Evolutionary conservation across 2,329 filamentous ascomycete species (phyloP), one percentile per base, ranked within the genome.

Genomic region (Clonostachys chloroleuca): DNA sequence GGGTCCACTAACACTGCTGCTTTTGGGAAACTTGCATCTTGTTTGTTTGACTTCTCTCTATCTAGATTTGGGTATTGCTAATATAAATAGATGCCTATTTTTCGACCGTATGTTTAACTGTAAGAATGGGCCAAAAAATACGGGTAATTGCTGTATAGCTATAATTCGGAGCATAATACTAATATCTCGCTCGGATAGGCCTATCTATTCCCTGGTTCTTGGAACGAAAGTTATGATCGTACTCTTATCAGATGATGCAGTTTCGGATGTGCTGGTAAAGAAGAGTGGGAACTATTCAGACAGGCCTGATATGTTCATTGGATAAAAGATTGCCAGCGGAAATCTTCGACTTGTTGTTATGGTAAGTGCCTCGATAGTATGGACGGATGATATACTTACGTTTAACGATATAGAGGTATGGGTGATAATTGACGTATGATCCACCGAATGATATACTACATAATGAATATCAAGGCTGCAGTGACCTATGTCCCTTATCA

Each of bases 211-310:
- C 2, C 36, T 39, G 14, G 17, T 39, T n/a, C 71, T 30, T 50
- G 36, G 36, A n/a, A 39, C 36, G 7, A 39, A 39, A 12, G 12
- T 39, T 12, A 39, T 39, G 36, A 39, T 39, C 17, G 36, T 39
- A n/a, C 36, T 39, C 14, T n/a, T 7, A 4, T 39, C 36, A 18
- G 36, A 39, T 39, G 14, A 64, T 45, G 68, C 66, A 1, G 66
- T 80, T 34, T 77, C 74, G 44, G 76, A 80, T 7, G 54, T 81
- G 5, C 50, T 81, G 4, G 78, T 80, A 47, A 73, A 74, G 49
- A 61, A 69, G 36, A 72, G 73, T 41, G 58, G 51, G 13, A 75
- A 75, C 13, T 81, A 80, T 56, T 77, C 73, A 0, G 68, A 69
- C 13, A 64, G 77, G 0, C 67, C 66, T 8, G 49, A 51, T 13